Evolutionary conservation across 2,329 filamentous ascomycete species (phyloP), one percentile per base, ranked within the genome.

Genomic region (Cordyceps farinosa): DNA sequence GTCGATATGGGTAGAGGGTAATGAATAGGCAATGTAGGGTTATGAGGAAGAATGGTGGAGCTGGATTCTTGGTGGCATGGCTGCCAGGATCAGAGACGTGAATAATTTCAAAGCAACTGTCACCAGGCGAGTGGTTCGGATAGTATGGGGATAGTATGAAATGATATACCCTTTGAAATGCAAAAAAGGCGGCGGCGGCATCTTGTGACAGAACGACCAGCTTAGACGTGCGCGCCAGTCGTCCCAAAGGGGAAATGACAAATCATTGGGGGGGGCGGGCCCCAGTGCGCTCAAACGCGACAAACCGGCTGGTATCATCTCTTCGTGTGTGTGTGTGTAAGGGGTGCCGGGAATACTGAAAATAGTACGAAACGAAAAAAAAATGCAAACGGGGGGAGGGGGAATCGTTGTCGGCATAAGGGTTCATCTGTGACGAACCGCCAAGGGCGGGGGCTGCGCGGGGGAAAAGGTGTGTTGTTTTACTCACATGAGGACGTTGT

Each of bases 241-340:
- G 29, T 42, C 58, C 58, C 36, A 61, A 61, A 53, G 13, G 38
- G 50, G 58, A 42, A 61, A 47, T 61, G 58, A 61, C 58, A 61
- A 61, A 61, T 61, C 58, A 61, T 61, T 29, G 30, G 5, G 40
- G 38, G 11, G 34, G 34, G 34, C 34, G 38, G 38, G 38, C 38
- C 38, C 15, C 11, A 40, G 22, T 22, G 22, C 15, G 38, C 11
- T 40, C 38, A 40, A 15, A 40, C 38, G 15, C 38, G 38, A 40
- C 38, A 40, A 40, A 2, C 38, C 15, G 15, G 38, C 38, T 22
- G 22, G 22, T 22, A 22, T 22, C 22, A 22, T 22, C 22, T 22
- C 22, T 22, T 22, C 22, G 22, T 22, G 22, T 22, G 22, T 22
- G 22, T 22, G 22, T 22, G 38, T 40, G 38, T 40, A 15, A 13